phyloP scores from a whole-genome alignment of 768 basidiomycete species.

The Chalciporus chontae region DNA sequence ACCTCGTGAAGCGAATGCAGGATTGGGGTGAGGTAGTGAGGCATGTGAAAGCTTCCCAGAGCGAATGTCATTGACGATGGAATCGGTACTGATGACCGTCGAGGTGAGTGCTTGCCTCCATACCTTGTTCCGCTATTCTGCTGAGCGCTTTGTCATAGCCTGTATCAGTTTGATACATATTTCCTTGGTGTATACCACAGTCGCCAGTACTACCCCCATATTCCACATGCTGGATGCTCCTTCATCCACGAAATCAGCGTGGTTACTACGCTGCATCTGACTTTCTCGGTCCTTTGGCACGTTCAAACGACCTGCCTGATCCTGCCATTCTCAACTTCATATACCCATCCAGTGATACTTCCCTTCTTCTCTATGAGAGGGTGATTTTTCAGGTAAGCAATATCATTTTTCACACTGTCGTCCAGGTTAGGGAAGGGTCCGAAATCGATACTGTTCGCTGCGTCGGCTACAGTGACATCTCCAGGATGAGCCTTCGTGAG shows the following conservation, averaged over 20 bases:
- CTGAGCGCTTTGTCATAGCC: neutral
- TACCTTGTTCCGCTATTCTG: no score
- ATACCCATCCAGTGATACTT: conserved; percentile 62
- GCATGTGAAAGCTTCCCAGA: conserved; percentile 36
- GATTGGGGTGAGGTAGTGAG: conserved; percentile 60
- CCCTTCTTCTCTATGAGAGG: conserved; percentile 54
- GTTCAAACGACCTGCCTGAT: conserved; percentile 30
- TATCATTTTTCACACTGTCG: conserved; percentile 53
- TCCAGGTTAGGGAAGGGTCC: conserved; percentile 38
- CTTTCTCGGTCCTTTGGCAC: neutral
- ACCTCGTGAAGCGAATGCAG: conserved; percentile 48
- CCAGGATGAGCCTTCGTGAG: conserved; percentile 45
- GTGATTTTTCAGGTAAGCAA: conserved; percentile 52
- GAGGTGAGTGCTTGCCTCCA: neutral
- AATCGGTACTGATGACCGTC: neutral
- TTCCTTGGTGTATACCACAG: neutral
- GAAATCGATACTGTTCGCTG: conserved; percentile 57
- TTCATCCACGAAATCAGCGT: neutral
- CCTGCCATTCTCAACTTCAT: conserved; percentile 61
- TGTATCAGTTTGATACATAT: neutral
- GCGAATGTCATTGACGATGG: neutral
- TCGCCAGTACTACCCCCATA: neutral
- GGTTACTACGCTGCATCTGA: no score
- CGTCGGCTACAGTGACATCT: conserved; percentile 33
- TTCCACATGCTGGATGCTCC: neutral